A percentile compares a stretch with the other conserved stretches of the same genome.
These are phyloP conservation scores for Arthrobotrys entomopaga DNA, from an alignment of 2,329 filamentous ascomycete genomes.

Conservation along the genomic window DNA sequence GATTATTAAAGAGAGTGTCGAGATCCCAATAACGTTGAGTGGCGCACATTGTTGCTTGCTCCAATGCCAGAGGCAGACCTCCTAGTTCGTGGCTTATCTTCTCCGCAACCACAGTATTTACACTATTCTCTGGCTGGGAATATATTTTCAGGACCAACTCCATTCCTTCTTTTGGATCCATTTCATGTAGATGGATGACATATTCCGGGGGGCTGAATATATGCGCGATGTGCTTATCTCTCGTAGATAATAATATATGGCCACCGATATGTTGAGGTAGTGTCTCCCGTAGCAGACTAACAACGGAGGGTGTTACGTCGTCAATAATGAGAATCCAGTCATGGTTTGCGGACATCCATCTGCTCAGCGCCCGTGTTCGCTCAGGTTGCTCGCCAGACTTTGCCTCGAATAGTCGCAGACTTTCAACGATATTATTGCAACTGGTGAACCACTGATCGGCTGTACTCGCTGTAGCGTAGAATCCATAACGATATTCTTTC, in stretches of 20 bases:
- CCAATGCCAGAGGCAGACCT: slow-evolving; percentile 16
- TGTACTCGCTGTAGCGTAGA: slow-evolving; percentile 15
- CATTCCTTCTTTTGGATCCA: slow-evolving; percentile 19
- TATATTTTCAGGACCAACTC: slow-evolving; percentile 15
- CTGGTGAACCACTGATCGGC: slow-evolving; percentile 19
- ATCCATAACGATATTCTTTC: slow-evolving; percentile 17
- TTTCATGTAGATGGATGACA: slow-evolving; percentile 14
- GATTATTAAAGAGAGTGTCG: background rate
- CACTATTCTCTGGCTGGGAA: background rate
- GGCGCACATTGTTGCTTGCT: slow-evolving; percentile 16
- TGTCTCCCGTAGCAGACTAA: background rate
- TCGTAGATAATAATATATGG: slow-evolving; percentile 21
- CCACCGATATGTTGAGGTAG: slow-evolving; percentile 3
- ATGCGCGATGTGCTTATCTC: slow-evolving; percentile 10
- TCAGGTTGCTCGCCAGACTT: background rate
- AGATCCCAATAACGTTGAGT: slow-evolving; percentile 2
- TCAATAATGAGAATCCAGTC: slow-evolving; percentile 26
- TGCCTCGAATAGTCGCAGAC: background rate
- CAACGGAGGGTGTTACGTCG: background rate
- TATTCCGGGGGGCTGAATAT: slow-evolving; percentile 1
- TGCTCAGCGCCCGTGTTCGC: background rate
- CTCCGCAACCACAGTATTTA: background rate
- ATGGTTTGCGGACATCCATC: slow-evolving; percentile 1
- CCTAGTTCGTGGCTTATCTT: slow-evolving; percentile 25
- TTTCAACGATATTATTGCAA: slow-evolving; percentile 14